A percentile compares a stretch with the other conserved stretches of the same genome.
phyloP scores from a whole-genome alignment of 805 yeast species.

The Saccharomycopsis oosterbeekiorum region DNA sequence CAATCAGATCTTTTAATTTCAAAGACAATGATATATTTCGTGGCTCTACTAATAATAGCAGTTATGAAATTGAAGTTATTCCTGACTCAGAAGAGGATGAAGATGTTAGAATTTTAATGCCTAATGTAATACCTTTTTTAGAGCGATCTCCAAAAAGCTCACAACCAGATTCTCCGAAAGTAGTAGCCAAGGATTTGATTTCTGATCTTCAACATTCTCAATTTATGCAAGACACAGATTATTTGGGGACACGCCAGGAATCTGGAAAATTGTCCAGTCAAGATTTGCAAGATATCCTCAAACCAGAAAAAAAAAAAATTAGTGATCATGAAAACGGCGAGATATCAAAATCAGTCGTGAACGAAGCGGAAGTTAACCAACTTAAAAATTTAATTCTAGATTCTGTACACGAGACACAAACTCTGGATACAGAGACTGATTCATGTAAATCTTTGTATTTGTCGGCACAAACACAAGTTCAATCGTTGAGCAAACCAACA shows the following conservation, averaged over 20 bases:
- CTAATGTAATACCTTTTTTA: background rate
- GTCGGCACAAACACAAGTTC: conserved; percentile 1
- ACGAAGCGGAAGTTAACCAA: background rate
- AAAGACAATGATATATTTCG: background rate
- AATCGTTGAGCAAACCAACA: background rate
- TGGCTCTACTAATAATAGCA: background rate
- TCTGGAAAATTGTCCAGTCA: background rate
- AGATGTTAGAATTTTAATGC: background rate
- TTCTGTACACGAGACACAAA: background rate
- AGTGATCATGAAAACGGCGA: background rate
- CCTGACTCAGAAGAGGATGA: conserved; percentile 1
- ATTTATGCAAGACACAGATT: no score
- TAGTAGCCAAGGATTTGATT: background rate
- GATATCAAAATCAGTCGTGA: no score
- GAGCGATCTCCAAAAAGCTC: background rate
- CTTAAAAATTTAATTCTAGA: background rate
- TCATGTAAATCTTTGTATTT: background rate
- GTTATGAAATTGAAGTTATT: background rate
- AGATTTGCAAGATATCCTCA: background rate
- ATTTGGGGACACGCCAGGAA: background rate
- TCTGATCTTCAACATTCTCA: background rate
- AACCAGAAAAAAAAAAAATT: background rate
- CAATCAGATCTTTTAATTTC: background rate
- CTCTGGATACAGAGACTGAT: background rate
- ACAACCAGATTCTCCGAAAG: background rate